These are phyloP conservation scores for Gossypium aridum DNA, from an alignment of 441 rosid species.

Conservation along the genomic window DNA sequence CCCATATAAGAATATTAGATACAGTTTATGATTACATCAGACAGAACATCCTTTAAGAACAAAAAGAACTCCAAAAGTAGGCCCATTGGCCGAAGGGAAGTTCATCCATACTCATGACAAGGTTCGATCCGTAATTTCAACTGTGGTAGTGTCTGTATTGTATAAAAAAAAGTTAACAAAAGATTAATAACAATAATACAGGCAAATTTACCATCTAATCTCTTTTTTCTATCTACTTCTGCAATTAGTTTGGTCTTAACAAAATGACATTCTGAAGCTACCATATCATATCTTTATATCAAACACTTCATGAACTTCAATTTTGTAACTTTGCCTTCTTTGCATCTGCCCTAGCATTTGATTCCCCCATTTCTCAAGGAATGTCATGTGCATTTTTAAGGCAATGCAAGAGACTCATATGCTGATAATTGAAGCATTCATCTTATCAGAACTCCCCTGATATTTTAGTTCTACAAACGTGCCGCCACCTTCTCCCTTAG, in stretches of 20 bases:
- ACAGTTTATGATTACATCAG: too few relatives aligned
- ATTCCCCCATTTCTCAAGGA: background rate
- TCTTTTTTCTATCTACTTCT: background rate
- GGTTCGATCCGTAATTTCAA: too few relatives aligned
- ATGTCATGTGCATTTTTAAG: background rate
- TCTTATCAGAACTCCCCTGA: conserved; percentile 50
- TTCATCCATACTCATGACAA: too few relatives aligned
- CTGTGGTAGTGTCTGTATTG: too few relatives aligned
- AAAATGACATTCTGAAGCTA: background rate
- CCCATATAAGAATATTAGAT: too few relatives aligned
- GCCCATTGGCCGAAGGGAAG: too few relatives aligned
- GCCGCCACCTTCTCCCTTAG: conserved; percentile 93
- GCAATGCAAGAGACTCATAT: conserved; percentile 30
- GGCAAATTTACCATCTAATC: background rate
- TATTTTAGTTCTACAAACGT: conserved; percentile 77
- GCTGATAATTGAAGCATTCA: conserved; percentile 60
- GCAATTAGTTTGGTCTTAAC: background rate
- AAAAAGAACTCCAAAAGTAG: too few relatives aligned
- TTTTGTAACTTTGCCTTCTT: background rate
- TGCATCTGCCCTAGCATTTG: background rate
- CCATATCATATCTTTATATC: background rate
- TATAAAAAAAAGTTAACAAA: too few relatives aligned
- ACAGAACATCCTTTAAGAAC: too few relatives aligned
- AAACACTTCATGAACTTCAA: background rate
- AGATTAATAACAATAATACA: background rate